These are phyloP conservation scores for Paxillus rubicundulus DNA, from an alignment of 768 basidiomycete species.

Conservation along the genomic window DNA sequence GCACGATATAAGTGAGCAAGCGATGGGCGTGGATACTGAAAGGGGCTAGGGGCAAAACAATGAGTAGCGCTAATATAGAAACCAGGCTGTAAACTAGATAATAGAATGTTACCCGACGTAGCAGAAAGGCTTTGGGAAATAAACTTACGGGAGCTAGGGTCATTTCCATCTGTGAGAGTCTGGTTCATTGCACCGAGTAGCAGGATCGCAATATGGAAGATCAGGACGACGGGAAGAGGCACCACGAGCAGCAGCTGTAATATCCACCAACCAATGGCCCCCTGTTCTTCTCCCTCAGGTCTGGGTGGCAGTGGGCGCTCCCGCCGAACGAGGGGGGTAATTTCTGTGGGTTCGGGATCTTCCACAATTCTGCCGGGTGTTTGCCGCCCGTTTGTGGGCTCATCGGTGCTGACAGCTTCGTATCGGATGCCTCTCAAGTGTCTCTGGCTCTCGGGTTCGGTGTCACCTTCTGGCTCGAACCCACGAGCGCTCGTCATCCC, in stretches of 20 bases:
- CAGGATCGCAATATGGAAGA: conserved; percentile 49
- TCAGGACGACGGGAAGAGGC: conserved; percentile 50
- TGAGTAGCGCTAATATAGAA: conserved; percentile 46
- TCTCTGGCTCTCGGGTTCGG: conserved; percentile 1
- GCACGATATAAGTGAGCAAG: conserved; percentile 33
- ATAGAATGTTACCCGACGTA: neutral
- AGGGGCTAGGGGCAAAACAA: conserved; percentile 60
- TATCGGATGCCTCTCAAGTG: conserved; percentile 23
- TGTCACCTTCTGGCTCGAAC: conserved; percentile 7
- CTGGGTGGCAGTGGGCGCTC: conserved; percentile 15
- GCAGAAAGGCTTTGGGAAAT: neutral
- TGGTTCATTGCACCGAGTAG: conserved; percentile 49
- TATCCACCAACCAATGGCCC: conserved; percentile 52
- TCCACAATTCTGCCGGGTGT: conserved; percentile 24
- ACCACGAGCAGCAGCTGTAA: conserved; percentile 54
- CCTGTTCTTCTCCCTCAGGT: conserved; percentile 9
- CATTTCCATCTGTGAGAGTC: conserved; percentile 62
- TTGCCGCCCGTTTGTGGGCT: conserved; percentile 14
- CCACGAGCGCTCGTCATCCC: conserved; percentile 22
- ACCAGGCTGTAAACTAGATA: conserved; percentile 48
- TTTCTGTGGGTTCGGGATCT: conserved; percentile 49
- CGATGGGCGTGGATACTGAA: conserved; percentile 56
- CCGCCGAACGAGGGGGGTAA: conserved; percentile 51
- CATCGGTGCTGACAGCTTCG: conserved; percentile 23
- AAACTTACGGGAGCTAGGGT: conserved; percentile 45